These are phyloP conservation scores for Plantago coronopus DNA, from an alignment of 305 asterid species.

Conservation along the genomic window DNA sequence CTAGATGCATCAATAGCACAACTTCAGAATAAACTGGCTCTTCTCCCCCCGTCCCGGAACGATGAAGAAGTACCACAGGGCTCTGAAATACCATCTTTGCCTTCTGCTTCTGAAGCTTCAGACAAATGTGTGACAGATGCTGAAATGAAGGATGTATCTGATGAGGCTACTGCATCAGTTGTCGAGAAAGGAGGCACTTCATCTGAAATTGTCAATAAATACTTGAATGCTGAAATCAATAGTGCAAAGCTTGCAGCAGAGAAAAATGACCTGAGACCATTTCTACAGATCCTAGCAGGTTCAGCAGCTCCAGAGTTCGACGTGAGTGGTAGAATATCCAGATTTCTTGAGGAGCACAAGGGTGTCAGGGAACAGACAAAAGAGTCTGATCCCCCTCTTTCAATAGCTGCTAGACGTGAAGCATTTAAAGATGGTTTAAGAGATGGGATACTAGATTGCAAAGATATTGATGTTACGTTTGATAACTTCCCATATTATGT, in stretches of 20 bases:
- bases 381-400: conserved; percentile 56
- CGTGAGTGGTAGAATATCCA: conserved; percentile 43
- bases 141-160: conserved; percentile 60
- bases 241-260: conserved; percentile 44
- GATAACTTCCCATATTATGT: conserved; percentile 83
- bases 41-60: conserved; percentile 55
- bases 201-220: conserved; percentile 39
- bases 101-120: conserved; percentile 57
- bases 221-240: conserved; percentile 45
- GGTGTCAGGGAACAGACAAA: conserved; percentile 36
- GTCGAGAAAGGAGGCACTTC: conserved; percentile 42
- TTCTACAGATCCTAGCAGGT: conserved; percentile 45
- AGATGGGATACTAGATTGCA: conserved; percentile 54
- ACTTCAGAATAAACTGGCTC: conserved; percentile 50
- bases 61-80: conserved; percentile 45
- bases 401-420: conserved; percentile 57
- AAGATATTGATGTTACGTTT: conserved; percentile 61
- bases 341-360: conserved; percentile 46
- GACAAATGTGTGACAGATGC: conserved; percentile 45
- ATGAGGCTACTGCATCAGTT: conserved; percentile 34
- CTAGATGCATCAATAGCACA: conserved; percentile 53
- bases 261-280: conserved; percentile 48
- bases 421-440: conserved; percentile 62
- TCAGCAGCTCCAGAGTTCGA: conserved; percentile 45
- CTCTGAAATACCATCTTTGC: conserved; percentile 52